Conservation (phyloP, 352 stramenopile genomes). For the Phytophthora palmivora region DNA sequence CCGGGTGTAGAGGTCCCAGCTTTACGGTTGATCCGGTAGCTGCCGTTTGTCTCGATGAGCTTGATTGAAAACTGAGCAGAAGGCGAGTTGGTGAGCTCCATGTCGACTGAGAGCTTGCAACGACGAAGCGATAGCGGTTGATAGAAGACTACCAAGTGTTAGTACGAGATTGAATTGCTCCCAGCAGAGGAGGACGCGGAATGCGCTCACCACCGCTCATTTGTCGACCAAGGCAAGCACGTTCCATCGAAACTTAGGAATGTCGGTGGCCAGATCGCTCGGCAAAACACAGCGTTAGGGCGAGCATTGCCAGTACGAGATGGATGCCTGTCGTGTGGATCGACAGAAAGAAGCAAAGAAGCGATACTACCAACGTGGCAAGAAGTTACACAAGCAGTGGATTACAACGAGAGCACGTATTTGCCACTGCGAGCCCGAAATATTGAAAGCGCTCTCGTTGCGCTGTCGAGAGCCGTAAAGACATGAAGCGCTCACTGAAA, state of each 20-base stretch:
- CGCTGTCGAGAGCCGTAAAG: conserved; percentile 8
- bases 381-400: too few relatives aligned
- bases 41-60: background rate
- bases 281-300: conserved; percentile 15
- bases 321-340: conserved; percentile 20
- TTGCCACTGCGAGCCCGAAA: too few relatives aligned
- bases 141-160: conserved; percentile 5
- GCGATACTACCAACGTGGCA: too few relatives aligned
- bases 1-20: background rate
- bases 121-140: background rate
- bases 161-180: background rate
- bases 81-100: background rate
- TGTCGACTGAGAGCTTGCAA: background rate
- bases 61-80: conserved; percentile 3
- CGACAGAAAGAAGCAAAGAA: conserved; percentile 30
- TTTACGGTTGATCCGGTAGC: background rate
- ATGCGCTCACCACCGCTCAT: too few relatives aligned
- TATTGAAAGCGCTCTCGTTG: background rate
- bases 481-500: conserved; percentile 10
- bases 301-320: too few relatives aligned
- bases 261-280: conserved; percentile 27
- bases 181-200: too few relatives aligned
- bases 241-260: conserved; percentile 37
- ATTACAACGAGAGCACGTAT: too few relatives aligned
- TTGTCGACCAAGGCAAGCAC: too few relatives aligned